Percentiles rank a stretch among this genome's conserved stretches.
These are phyloP conservation scores for Pseudogymnoascus sp. DNA, from an alignment of 2,329 filamentous ascomycete species.

Conservation along the genomic window DNA sequence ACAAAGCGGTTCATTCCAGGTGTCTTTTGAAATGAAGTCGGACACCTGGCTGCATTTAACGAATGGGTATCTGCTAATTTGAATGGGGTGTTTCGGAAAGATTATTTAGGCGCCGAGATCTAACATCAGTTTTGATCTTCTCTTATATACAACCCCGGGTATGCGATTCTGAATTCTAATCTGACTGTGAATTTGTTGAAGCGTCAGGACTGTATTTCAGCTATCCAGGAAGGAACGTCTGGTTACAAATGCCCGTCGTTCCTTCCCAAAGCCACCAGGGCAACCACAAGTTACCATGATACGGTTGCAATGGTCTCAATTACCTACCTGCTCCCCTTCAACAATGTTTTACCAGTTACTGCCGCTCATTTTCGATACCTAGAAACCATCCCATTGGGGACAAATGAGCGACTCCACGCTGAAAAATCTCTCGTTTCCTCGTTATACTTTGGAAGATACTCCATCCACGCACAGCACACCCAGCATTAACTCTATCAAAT, in stretches of 20 bases:
- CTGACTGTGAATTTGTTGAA: neutral
- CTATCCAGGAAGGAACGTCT: neutral
- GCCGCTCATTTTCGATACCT: neutral
- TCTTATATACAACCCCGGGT: neutral
- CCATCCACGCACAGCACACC: neutral
- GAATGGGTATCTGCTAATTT: neutral
- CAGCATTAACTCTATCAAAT: neutral
- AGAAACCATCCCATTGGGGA: neutral
- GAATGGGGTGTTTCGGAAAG: no score
- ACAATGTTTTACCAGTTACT: neutral
- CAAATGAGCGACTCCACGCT: neutral
- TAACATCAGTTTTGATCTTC: no score
- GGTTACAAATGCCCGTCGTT: neutral
- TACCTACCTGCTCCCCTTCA: no score
- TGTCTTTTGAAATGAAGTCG: constrained; percentile 27
- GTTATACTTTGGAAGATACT: neutral
- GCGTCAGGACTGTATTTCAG: neutral
- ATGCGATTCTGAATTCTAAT: neutral
- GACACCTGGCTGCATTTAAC: no score
- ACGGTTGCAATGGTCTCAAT: neutral
- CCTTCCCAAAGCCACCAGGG: neutral
- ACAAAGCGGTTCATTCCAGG: constrained; percentile 45
- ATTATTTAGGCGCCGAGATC: no score
- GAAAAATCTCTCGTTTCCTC: neutral
- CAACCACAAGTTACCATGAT: neutral